Evolutionary conservation across 768 basidiomycete species (phyloP), one percentile per base, ranked within the genome.

Genomic region (Rhizopogon roseolus): DNA sequence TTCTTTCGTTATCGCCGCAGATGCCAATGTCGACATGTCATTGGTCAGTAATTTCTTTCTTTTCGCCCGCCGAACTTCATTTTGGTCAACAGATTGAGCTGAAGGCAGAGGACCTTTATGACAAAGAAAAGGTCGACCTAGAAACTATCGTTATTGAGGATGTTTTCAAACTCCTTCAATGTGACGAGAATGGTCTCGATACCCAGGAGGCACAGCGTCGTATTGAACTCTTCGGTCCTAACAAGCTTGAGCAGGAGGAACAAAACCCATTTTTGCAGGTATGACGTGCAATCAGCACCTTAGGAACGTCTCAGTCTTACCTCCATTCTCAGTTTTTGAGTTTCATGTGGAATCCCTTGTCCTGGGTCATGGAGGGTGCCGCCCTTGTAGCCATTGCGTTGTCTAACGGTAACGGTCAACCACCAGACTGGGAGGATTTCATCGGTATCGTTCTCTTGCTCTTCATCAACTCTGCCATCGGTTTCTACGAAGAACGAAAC

Each of bases 261-360:
- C 91, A 93, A 69, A 96, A 93, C 55, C 71, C 93, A 4, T 80
- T 98, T 72, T 84, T 98, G 32, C 94, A 94, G 80, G 89, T 86
- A 65, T 17, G 68, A 64, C 27, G 28, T 55, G 6, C n/a, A 38
- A 22, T 54, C 38, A 46, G 13, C 34, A 7, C 41, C 5, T 44
- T 19, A 32, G 22, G 19, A 49, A 46, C 6, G 46, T 37, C 5
- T 49, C 42, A 4, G 6, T n/a, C 46, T 19, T 40, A 52, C 19
- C 28, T 22, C 14, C 1, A 43, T 43, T 9, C 0, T 28, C 41
- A 91, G 90, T 93, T 95, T 73, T 75, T 93, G 62, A 85, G 86
- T 68, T 98, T 98, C 82, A 98, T 98, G 96, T 98, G 96, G 96
- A 98, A 98, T 76, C 96, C 96, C 41, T 79, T 98, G 11, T 98